Evolutionary conservation across 257 asterid genomes (phyloP).

Genomic region (Solanum ahanhuiri): DNA sequence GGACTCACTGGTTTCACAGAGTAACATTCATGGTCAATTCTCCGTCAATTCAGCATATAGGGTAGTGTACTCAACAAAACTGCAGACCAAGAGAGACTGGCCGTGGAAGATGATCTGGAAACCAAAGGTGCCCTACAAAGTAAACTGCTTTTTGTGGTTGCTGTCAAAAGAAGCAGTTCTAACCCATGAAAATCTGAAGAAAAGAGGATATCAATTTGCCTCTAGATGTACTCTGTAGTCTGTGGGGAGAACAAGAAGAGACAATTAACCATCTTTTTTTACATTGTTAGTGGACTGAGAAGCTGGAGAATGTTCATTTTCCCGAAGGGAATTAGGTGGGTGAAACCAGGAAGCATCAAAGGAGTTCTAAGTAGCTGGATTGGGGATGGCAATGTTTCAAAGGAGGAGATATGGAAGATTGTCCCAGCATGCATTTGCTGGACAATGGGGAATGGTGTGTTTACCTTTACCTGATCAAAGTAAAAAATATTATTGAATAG

Average conservation of each 20-base stretch:
- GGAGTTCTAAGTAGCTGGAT: neutral
- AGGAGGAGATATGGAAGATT: neutral
- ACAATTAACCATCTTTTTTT: neutral
- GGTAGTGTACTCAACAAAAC: neutral
- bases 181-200: neutral
- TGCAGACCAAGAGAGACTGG: neutral
- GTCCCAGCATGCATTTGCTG: neutral
- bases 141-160: neutral
- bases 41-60: neutral
- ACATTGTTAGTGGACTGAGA: neutral
- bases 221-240: neutral
- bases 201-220: neutral
- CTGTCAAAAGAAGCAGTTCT: neutral
- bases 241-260: neutral
- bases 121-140: neutral
- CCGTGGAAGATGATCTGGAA: neutral
- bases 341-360: neutral
- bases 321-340: neutral
- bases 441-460: neutral
- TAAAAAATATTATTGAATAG: neutral
- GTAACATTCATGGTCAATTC: neutral
- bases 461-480: neutral
- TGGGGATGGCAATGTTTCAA: neutral
- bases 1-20: neutral
- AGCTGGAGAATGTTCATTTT: neutral